Percentiles rank a stretch among this genome's conserved stretches.
Evolutionary conservation across 177 flowering plant species (phyloP).

Genomic region (Tripterygium wilfordii): DNA sequence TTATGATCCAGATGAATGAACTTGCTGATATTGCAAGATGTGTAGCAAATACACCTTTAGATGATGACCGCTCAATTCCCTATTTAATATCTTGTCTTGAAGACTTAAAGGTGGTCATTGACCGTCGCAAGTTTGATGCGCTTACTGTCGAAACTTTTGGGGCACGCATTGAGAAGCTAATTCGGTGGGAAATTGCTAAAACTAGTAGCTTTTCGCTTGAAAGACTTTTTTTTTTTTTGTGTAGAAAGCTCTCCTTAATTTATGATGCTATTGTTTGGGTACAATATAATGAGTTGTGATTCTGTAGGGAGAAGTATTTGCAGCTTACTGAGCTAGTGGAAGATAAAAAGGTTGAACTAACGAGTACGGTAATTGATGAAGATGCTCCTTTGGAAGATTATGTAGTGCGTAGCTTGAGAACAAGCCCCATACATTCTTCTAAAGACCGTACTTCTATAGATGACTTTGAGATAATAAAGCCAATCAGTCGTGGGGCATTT

Average conservation of each 20-base stretch:
- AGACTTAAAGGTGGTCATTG: conserved; percentile 68
- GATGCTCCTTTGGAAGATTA: conserved; percentile 95
- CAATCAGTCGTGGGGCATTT: conserved; percentile 99
- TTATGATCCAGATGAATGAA: conserved; percentile 76
- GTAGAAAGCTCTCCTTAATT: too few relatives aligned
- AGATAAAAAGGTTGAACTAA: conserved; percentile 79
- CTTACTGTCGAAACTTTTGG: conserved; percentile 98
- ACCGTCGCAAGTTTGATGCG: conserved; percentile 77
- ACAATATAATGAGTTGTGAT: conserved; percentile 5
- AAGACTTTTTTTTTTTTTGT: neutral
- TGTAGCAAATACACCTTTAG: conserved; percentile 67
- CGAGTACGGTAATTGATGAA: conserved; percentile 84
- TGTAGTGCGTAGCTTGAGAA: conserved; percentile 84
- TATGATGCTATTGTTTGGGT: conserved; percentile 2
- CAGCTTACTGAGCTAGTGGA: conserved; percentile 87
- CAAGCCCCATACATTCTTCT: conserved; percentile 76
- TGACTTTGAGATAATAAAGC: conserved; percentile 97
- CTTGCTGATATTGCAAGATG: conserved; percentile 96
- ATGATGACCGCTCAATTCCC: conserved; percentile 63
- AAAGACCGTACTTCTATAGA: conserved; percentile 98
- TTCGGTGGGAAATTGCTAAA: conserved; percentile 48
- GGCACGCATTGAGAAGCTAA: conserved; percentile 88
- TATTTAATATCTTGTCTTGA: conserved; percentile 80
- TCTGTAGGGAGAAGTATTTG: conserved; percentile 85
- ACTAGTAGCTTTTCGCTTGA: too few relatives aligned